Evolutionary conservation across 331 rosid genomes (phyloP).

Genomic region (Erythrophleum ivorense): DNA sequence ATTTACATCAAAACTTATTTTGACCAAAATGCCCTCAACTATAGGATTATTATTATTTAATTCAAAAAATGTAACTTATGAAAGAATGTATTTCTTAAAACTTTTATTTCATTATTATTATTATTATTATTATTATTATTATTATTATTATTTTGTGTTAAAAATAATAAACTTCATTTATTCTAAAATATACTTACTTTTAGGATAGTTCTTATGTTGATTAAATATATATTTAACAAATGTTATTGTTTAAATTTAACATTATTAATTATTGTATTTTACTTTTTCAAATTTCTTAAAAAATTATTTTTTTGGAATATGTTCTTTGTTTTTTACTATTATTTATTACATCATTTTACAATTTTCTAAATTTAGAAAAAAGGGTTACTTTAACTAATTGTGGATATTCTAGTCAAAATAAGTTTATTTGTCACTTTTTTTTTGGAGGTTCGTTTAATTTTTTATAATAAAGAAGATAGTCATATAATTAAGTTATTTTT

Average conservation of each 20-base stretch:
- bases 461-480: background rate
- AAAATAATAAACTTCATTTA: background rate
- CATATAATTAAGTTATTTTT: background rate
- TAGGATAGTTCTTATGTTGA: background rate
- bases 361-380: too few species aligned
- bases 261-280: background rate
- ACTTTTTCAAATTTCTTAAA: background rate
- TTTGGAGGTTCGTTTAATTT: background rate
- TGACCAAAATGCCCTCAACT: background rate
- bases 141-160: background rate
- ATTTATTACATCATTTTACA: background rate
- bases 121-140: too few species aligned
- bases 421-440: background rate
- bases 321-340: background rate
- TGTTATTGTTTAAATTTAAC: background rate
- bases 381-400: background rate
- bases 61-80: background rate
- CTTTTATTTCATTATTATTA: background rate
- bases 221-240: background rate
- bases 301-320: background rate
- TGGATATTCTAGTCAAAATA: background rate
- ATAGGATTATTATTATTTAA: background rate
- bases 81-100: background rate
- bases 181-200: background rate
- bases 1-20: background rate